Percentiles rank a stretch among this genome's conserved stretches.
These are phyloP conservation scores for Phialocephala subalpina DNA, from an alignment of 2,329 filamentous ascomycete genomes.

Conservation along the genomic window DNA sequence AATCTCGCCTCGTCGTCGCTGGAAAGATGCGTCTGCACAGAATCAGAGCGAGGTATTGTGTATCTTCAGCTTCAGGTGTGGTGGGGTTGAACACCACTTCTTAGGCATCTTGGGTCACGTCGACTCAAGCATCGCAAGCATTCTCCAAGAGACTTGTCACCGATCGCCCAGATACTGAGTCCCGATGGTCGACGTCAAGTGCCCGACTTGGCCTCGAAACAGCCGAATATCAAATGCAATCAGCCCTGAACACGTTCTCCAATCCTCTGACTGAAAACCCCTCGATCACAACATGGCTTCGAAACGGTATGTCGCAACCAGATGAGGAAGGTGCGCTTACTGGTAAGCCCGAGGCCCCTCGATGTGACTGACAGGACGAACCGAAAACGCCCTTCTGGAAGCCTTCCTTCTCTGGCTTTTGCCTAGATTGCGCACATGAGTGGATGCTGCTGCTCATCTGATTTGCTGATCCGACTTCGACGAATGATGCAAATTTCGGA, in stretches of 20 bases:
- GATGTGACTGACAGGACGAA: background rate
- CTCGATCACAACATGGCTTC: background rate
- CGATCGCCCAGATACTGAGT: background rate
- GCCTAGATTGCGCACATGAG: background rate
- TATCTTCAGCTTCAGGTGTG: background rate
- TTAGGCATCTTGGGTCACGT: background rate
- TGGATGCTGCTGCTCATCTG: background rate
- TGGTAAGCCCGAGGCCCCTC: background rate
- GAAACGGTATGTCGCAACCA: background rate
- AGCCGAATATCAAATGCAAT: background rate
- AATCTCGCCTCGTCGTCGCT: background rate
- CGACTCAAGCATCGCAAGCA: conserved; percentile 1
- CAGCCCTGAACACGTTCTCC: conserved; percentile 7
- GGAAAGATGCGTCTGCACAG: background rate
- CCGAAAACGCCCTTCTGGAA: conserved; percentile 5
- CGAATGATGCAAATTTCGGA: background rate
- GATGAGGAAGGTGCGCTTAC: background rate
- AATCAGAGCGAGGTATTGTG: background rate
- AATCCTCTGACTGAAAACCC: background rate
- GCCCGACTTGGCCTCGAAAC: background rate
- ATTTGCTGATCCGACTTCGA: background rate
- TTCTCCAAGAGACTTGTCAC: conserved; percentile 1
- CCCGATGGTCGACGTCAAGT: conserved; percentile 1
- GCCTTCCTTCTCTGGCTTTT: background rate
- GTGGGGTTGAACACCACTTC: background rate